phyloP scores from a whole-genome alignment of 192 early-diverging fungal genomes.

The Backusella parvicylindrica region DNA sequence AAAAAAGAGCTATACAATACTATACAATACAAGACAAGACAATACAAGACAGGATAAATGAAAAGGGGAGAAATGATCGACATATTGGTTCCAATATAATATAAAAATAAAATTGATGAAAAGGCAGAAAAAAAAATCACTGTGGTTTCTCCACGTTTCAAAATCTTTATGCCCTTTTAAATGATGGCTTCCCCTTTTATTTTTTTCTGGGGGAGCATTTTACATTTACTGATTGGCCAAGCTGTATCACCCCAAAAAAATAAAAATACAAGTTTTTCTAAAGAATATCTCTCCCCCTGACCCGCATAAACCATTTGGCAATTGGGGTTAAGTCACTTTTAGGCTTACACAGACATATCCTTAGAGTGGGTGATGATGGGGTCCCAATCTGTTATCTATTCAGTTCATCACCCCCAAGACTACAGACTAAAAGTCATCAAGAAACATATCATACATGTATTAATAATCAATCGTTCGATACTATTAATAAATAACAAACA shows the following conservation, averaged over 20 bases:
- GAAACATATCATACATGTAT: background rate
- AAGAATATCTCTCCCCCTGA: background rate
- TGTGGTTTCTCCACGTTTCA: background rate
- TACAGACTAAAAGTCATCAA: background rate
- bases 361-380: background rate
- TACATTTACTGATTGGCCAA: slow-evolving; percentile 6
- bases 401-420: background rate
- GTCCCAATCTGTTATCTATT: background rate
- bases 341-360: background rate
- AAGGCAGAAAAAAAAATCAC: slow-evolving; percentile 2
- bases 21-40: no score
- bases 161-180: background rate
- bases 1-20: background rate
- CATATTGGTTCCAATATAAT: background rate
- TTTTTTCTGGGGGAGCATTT: background rate
- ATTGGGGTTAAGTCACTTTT: background rate
- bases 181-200: background rate
- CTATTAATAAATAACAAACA: background rate
- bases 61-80: slow-evolving; percentile 1
- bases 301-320: slow-evolving; percentile 12
- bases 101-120: background rate
- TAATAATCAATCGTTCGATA: background rate
- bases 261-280: background rate
- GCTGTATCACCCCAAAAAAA: slow-evolving; percentile 10
- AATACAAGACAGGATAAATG: background rate